Base-by-base conservation (phyloP, 2,329 filamentous ascomycete genomes). In the Hymenoscyphus repandus region DNA sequence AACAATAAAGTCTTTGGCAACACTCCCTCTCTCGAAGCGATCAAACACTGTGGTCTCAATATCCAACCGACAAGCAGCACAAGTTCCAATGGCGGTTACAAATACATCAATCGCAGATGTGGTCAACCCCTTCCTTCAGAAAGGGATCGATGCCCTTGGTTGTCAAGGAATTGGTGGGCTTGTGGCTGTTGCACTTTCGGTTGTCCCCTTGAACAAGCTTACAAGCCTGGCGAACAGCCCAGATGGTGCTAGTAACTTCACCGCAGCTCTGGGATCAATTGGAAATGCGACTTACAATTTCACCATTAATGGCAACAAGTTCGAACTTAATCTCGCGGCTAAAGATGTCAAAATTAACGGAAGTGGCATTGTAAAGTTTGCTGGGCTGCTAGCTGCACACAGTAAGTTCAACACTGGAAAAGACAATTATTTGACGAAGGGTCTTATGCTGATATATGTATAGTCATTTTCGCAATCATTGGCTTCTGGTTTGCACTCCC, bases 91-190 rank as follows among this genome's bases (percentile, higher is more conserved):
- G 17, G 37, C 5, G 7, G 12, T 10, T 10, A 31, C 6, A 5
- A 33, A 37, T 7, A 45, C 20, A 22, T 20, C 43, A 9, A 33
- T 37, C 17, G 31, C 43, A 9, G 32, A 45, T 45, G 31, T 45
- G 15, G 17, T 52, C 17, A 45, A 52, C 39, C 50, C 50, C 2
- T 39, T 52, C 15, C 39, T 52, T 30, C 50, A 52, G 39, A 45
- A 34, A 20, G 50, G 50, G 10, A 38, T 52, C 5, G 50, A 45
- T 13, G 50, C 39, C 12, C 6, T 48, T 6, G 45, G n/a, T n/a
- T n/a, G n/a, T n/a, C n/a, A n/a, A n/a, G 50, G 50, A n/a, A 38
- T 52, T 10, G 50, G 50, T 13, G 50, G 45, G 13, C 6, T 48
- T 6, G 45, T 33, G 12, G 20, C 50, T n/a, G 40, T 48, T 9